phyloP scores from a whole-genome alignment of 2,329 filamentous ascomycete genomes.

The Dendrostoma leiphaemia region DNA sequence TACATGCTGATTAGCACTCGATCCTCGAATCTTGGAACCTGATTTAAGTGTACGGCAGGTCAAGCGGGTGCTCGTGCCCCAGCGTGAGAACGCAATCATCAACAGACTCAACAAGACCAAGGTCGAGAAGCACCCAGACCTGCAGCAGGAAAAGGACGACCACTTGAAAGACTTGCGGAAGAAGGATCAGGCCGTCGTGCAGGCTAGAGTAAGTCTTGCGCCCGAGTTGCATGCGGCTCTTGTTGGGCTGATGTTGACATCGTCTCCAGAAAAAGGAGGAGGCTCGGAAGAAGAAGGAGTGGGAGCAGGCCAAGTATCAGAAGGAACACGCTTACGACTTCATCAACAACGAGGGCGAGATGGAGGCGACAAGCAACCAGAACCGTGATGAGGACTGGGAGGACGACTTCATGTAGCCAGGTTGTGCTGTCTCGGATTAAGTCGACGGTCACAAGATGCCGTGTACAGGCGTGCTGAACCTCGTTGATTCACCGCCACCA shows the following conservation, averaged over 20 bases:
- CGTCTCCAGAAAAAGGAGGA: conserved; percentile 70
- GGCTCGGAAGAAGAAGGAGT: conserved; percentile 69
- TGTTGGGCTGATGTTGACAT: conserved; percentile 4
- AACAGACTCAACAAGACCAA: conserved; percentile 99
- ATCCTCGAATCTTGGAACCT: background rate
- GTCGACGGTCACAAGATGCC: background rate
- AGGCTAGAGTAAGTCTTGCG: conserved; percentile 55
- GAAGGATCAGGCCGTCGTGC: conserved; percentile 62
- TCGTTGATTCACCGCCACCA: too few relatives aligned
- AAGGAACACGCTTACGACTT: conserved; percentile 99
- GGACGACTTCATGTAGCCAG: conserved; percentile 85
- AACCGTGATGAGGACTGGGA: conserved; percentile 74
- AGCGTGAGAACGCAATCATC: conserved; percentile 85
- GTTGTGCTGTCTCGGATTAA: background rate
- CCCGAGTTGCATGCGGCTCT: background rate
- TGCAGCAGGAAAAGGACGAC: conserved; percentile 79
- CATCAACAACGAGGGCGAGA: conserved; percentile 78
- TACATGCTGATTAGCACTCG: conserved; percentile 21
- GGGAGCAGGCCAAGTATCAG: conserved; percentile 87
- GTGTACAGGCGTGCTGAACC: background rate
- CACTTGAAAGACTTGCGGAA: conserved; percentile 68
- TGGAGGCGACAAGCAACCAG: conserved; percentile 80
- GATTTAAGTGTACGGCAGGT: conserved; percentile 53
- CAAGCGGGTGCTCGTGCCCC: conserved; percentile 74
- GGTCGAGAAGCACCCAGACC: conserved; percentile 81